Conservation (phyloP, 176 grass and related monocot species). For the Puccinellia tenuiflora region DNA sequence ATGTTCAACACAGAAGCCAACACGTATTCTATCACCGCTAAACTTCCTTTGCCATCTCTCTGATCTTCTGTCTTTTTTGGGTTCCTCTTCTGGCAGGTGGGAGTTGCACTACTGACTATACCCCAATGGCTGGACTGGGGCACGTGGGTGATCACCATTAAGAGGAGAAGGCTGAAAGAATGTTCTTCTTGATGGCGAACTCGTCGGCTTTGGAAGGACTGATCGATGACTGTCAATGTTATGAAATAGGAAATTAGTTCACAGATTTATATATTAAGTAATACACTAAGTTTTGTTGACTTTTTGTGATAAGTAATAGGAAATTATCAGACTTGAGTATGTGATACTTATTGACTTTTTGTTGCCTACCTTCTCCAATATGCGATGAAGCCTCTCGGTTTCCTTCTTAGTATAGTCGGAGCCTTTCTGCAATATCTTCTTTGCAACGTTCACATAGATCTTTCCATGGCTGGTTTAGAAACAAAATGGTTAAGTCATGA, state of each 20-base stretch:
- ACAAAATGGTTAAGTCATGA: background rate
- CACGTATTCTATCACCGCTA: background rate
- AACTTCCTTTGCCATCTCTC: constrained; percentile 20
- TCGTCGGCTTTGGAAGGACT: constrained; percentile 80
- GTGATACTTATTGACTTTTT: background rate
- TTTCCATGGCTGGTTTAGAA: constrained; percentile 62
- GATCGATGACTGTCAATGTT: constrained; percentile 49
- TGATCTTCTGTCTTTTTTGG: background rate
- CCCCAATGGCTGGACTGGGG: background rate
- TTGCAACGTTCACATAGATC: constrained; percentile 72
- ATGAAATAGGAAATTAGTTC: constrained; percentile 23
- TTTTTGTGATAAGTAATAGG: background rate
- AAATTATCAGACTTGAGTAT: too few species aligned
- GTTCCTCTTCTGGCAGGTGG: background rate
- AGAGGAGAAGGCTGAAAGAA: constrained; percentile 68
- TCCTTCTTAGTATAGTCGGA: constrained; percentile 74
- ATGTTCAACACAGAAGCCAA: background rate
- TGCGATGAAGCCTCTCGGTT: constrained; percentile 76
- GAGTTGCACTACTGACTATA: background rate
- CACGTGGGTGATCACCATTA: constrained; percentile 23
- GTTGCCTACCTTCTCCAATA: constrained; percentile 70
- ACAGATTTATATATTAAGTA: background rate
- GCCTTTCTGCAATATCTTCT: constrained; percentile 72
- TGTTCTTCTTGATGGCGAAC: constrained; percentile 97
- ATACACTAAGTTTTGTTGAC: too few species aligned